Conservation (phyloP, 1,139 yeast genomes). For the Candida tunisiensis region DNA sequence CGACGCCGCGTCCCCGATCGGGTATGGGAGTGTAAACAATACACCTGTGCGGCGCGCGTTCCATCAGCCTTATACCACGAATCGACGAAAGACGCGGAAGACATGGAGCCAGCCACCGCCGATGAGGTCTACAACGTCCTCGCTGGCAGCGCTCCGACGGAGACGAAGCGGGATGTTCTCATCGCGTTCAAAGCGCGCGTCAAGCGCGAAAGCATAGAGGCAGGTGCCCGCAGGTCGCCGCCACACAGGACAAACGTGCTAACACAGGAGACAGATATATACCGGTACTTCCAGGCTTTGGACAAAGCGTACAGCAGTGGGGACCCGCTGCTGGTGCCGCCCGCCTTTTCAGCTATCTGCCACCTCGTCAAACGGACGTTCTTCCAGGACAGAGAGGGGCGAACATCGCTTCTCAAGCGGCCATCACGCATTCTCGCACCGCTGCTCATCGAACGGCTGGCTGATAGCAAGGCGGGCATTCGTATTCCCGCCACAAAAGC, state of each 20-base stretch:
- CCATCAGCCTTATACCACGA: background rate
- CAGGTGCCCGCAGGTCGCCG: too few species aligned
- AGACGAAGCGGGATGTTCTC: slow-evolving; percentile 27
- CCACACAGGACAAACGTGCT: too few species aligned
- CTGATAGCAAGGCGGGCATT: slow-evolving; percentile 29
- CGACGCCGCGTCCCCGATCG: background rate
- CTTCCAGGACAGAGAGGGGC: slow-evolving; percentile 55
- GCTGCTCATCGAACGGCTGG: slow-evolving; percentile 33
- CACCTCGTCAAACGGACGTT: slow-evolving; percentile 64
- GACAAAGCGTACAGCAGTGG: slow-evolving; percentile 3
- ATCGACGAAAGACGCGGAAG: background rate
- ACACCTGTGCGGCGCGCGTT: background rate
- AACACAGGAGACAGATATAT: too few species aligned
- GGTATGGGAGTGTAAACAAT: background rate
- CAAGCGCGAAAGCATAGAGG: slow-evolving; percentile 48
- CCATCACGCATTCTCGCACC: slow-evolving; percentile 40
- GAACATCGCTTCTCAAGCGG: slow-evolving; percentile 27
- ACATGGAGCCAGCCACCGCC: slow-evolving; percentile 5
- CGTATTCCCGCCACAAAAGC: slow-evolving; percentile 37
- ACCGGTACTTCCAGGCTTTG: slow-evolving; percentile 3
- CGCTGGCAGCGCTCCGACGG: slow-evolving; percentile 7
- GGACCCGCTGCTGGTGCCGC: slow-evolving; percentile 26
- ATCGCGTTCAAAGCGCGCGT: slow-evolving; percentile 48
- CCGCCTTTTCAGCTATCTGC: slow-evolving; percentile 52
- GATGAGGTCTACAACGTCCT: slow-evolving; percentile 6